These are phyloP conservation scores for Lolium perenne DNA, from an alignment of 176 grass and related monocot genomes.

Conservation along the genomic window DNA sequence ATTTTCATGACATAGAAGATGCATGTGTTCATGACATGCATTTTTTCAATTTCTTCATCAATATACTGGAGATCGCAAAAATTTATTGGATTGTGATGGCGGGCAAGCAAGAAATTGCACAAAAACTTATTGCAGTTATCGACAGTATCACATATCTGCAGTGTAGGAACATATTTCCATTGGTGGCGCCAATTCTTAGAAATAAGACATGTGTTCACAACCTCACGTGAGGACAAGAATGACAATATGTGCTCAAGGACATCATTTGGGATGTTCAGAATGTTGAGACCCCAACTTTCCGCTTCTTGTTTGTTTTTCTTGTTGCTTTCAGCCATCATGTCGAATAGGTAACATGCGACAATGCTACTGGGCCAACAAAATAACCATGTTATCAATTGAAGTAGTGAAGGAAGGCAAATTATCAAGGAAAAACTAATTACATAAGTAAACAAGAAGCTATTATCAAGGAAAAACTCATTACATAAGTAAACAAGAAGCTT, in stretches of 20 bases:
- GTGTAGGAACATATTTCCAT: background rate
- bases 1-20: background rate
- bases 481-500: background rate
- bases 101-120: background rate
- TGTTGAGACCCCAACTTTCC: background rate
- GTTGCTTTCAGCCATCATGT: background rate
- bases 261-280: background rate
- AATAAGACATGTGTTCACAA: background rate
- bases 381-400: background rate
- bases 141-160: background rate
- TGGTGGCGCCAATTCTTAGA: background rate
- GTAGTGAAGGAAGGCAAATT: background rate
- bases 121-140: background rate
- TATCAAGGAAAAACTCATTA: background rate
- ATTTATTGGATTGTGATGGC: background rate
- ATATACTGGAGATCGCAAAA: background rate
- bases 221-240: background rate
- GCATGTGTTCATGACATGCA: background rate
- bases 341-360: background rate
- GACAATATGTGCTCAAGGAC: background rate
- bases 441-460: background rate
- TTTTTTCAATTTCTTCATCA: background rate
- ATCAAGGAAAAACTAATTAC: background rate
- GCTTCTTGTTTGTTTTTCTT: background rate
- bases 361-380: background rate